Conservation (phyloP, 495 filamentous ascomycete species). For the Trypethelium eluteriae region DNA sequence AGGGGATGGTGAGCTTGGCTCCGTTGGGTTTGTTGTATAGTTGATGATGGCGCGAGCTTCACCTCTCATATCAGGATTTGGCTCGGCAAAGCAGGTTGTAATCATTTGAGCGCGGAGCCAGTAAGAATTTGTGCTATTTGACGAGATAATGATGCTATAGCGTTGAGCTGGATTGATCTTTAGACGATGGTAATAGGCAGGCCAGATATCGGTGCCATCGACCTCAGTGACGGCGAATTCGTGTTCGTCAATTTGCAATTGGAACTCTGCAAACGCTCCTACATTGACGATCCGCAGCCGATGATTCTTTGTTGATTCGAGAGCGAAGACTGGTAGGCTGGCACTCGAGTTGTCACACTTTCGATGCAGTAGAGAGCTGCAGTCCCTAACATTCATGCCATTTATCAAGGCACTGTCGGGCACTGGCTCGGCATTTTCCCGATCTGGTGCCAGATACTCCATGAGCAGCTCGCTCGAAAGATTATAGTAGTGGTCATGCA, state of each 20-base stretch:
- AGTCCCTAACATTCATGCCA: slow-evolving; percentile 46
- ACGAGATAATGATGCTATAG: slow-evolving; percentile 31
- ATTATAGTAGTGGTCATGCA: slow-evolving; percentile 55
- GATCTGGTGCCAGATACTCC: slow-evolving; percentile 45
- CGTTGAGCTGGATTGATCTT: slow-evolving; percentile 34
- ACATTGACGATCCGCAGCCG: slow-evolving; percentile 34
- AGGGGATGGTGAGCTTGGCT: slow-evolving; percentile 10
- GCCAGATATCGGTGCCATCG: slow-evolving; percentile 23
- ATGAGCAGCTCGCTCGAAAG: slow-evolving; percentile 42
- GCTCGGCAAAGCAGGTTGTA: slow-evolving; percentile 46
- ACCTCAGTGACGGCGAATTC: slow-evolving; percentile 21
- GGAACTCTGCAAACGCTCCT: slow-evolving; percentile 22
- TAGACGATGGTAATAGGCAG: slow-evolving; percentile 26
- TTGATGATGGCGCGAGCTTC: slow-evolving; percentile 29
- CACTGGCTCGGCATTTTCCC: slow-evolving; percentile 39
- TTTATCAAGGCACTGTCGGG: slow-evolving; percentile 48
- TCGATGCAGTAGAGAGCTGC: slow-evolving; percentile 40
- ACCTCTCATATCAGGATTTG: slow-evolving; percentile 27
- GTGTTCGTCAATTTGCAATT: slow-evolving; percentile 26
- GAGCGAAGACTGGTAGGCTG: slow-evolving; percentile 18
- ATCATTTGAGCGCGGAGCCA: slow-evolving; percentile 55
- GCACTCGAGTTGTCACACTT: slow-evolving; percentile 34
- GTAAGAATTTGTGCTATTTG: slow-evolving; percentile 38
- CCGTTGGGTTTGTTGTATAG: slow-evolving; percentile 18
- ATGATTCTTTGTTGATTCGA: slow-evolving; percentile 26